Evolutionary conservation across 768 basidiomycete species (phyloP), one percentile per base, ranked within the genome.

Genomic region (Pluteus cervinus): DNA sequence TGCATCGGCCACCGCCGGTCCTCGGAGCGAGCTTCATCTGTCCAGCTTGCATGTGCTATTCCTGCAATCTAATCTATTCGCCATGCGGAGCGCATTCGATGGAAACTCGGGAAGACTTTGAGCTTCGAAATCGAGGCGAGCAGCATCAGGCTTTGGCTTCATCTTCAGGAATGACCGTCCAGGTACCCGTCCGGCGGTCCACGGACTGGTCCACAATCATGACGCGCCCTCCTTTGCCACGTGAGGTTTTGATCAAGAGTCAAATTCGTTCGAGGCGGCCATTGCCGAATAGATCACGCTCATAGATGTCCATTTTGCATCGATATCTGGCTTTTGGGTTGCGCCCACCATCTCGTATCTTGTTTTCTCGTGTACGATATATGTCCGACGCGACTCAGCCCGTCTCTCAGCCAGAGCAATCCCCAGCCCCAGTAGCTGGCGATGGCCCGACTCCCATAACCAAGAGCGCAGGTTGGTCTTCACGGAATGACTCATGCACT

Each of bases 391-490:
- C 33, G 16, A 28, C 33, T 11, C 31, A 30, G 29, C 25, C 28
- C 24, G 42, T 37, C 12, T 25, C 39, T 34, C 29, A 36, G 18
- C 43, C n/a, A 35, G 37, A 28, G 29, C 36, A 14, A 38, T 17
- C 9, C 33, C 39, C 24, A 33, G 38, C 17, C 22, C 42, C 30
- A 5, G 44, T 38, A 18, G 33, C 43, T 39, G 50, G 36, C 43
- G 60, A 60, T 45, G 54, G 52, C 33, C 52, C 58, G 29, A 53
- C 50, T 29, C 62, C 65, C 23, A 65, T 61, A 34, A 60, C 69
- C 4, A 71, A 71, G 47, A 68, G 64, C 39, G 64, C 66, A 42
- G 63, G 66, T 68, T 21, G 31, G 49, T 39, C 12, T 12, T 17
- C n/a, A 32, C 5, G 9, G 4, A 20, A 15, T 33, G 9, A 16